Conservation (phyloP, 306 rosid species). For the Cicer yamashitae region DNA sequence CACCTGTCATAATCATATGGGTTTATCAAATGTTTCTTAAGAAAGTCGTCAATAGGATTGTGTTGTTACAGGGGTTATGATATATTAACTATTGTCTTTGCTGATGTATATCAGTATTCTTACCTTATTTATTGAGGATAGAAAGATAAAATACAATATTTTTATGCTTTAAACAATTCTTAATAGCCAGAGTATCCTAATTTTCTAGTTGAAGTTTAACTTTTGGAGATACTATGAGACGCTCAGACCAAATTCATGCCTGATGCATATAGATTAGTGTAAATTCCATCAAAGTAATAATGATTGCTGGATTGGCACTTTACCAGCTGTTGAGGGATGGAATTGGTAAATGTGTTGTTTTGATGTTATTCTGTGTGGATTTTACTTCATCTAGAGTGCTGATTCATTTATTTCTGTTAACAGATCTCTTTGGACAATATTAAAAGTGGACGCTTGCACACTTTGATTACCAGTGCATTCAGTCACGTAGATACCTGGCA, state of each 20-base stretch:
- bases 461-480: slow-evolving; percentile 87
- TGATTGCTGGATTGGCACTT: slow-evolving; percentile 32
- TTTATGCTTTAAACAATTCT: slow-evolving; percentile 35
- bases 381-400: slow-evolving; percentile 41
- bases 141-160: neutral
- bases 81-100: slow-evolving; percentile 12
- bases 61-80: slow-evolving; percentile 5
- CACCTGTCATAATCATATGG: slow-evolving; percentile 2
- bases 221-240: slow-evolving; percentile 12
- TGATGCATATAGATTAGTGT: neutral
- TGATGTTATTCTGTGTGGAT: slow-evolving; percentile 34
- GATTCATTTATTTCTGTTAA: slow-evolving; percentile 45
- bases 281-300: slow-evolving; percentile 24
- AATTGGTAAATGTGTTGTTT: slow-evolving; percentile 32
- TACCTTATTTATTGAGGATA: slow-evolving; percentile 10
- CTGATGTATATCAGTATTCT: neutral
- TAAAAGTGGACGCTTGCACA: slow-evolving; percentile 77
- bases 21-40: slow-evolving; percentile 18
- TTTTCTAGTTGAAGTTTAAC: slow-evolving; percentile 30
- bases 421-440: slow-evolving; percentile 81
- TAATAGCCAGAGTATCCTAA: slow-evolving; percentile 5
- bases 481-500: slow-evolving; percentile 73
- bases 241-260: slow-evolving; percentile 30
- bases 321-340: slow-evolving; percentile 33
- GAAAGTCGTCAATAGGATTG: neutral